Base-by-base conservation (phyloP, 306 rosid genomes). In the Hippophae gyantsensis region DNA sequence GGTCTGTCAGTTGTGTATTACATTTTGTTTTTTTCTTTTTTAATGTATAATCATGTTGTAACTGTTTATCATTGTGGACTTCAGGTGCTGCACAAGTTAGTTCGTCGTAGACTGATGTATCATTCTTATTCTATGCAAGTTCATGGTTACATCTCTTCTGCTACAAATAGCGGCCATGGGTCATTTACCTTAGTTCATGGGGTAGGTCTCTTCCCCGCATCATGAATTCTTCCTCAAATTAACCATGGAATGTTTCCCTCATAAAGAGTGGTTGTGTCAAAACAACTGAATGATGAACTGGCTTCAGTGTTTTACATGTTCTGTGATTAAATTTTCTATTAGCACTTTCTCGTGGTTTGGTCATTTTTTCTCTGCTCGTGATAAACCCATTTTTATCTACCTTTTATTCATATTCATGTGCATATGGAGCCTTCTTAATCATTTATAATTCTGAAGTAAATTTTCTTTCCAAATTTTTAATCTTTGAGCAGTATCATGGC, bases 51-150 rank as follows among this genome's bases (percentile, higher is more conserved):
- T 60, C n/a, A n/a, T 51, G 42, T 65, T 61, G 55, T 69, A 42
- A 63, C 54, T 57, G 32, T 18, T 60, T 66, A 10, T 25, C 51
- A 6, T 56, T 40, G 3, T 27, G 27, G 5, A 73, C 69, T 58
- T 38, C 50, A 87, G 98, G 98, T 92, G 27, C 69, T 92, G 81
- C 83, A 83, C 79, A 92, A 81, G 86, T 79, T 92, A 68, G 83
- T 78, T 67, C 82, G 79, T 7, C 92, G 85, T 57, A 83, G 81
- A 71, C 81, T 85, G 69, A 56, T 92, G 85, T 92, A 92, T 78
- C 95, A 87, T 81, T 92, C 96, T 55, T 92, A 92, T 74, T 92
- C 98, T 1, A 77, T 92, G 85, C 98, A 87, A 76, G 96, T 92
- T 64, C 98, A 87, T 81, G 98, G 98, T 47, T 87, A 83, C 69